These are phyloP conservation scores for Colletotrichum agaves DNA, from an alignment of 2,329 filamentous ascomycete species.

Conservation along the genomic window DNA sequence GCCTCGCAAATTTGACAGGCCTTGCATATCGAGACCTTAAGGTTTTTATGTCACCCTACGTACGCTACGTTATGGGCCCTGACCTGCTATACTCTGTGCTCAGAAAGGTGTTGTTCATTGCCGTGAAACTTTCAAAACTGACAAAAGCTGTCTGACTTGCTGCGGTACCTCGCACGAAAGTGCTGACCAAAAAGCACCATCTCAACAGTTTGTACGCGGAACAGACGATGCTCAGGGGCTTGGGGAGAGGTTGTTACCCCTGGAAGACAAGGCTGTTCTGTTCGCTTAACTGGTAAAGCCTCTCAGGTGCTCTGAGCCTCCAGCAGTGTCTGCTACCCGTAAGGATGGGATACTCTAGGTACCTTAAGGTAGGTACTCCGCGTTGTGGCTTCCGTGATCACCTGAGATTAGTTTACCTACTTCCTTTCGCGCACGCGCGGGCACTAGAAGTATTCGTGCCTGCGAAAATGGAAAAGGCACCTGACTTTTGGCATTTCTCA, in stretches of 20 bases:
- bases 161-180: background rate
- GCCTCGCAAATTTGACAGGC: conserved; percentile 1
- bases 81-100: background rate
- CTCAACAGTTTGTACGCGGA: background rate
- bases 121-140: conserved; percentile 5
- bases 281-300: background rate
- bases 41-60: conserved; percentile 30
- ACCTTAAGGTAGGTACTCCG: too few relatives aligned
- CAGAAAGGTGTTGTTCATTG: background rate
- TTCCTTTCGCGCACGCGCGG: too few relatives aligned
- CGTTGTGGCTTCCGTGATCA: too few relatives aligned
- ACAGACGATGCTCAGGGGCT: conserved; percentile 9
- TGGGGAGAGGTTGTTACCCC: conserved; percentile 6
- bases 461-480: too few relatives aligned
- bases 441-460: too few relatives aligned
- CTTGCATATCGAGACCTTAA: conserved; percentile 23
- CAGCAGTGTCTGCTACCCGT: too few relatives aligned
- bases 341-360: too few relatives aligned
- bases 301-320: background rate
- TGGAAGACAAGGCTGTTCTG: background rate
- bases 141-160: background rate
- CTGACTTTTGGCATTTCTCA: too few relatives aligned
- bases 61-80: background rate
- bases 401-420: too few relatives aligned
- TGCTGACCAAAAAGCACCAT: background rate